Evolutionary conservation across 257 asterid genomes (phyloP), one percentile per base, ranked within the genome.

Genomic region (Ocimum tenuiflorum): DNA sequence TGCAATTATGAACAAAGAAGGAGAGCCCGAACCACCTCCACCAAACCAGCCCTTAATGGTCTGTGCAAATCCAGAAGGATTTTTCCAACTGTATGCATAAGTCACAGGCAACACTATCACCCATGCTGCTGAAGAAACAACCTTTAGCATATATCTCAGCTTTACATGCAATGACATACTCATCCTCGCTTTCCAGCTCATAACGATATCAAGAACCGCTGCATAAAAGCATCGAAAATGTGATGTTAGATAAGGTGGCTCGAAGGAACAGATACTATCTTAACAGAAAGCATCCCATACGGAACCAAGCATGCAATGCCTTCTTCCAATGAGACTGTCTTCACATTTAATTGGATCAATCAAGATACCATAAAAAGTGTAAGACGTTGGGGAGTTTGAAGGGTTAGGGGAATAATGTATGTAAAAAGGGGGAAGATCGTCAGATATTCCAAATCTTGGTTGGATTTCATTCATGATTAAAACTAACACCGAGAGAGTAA

Each of bases 41-140:
- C 99, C 96, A 78, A 92, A 86, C 97, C 95, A 89, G 53, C 70
- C 81, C 77, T 85, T 89, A 62, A 89, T 86, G 11, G 97, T 82
- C 73, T 77, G 88, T 11, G 86, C 88, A 68, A 92, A 71, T 50
- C 88, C 96, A 65, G 94, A 52, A 64, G 96, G 76, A 68, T 86
- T 77, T 63, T 79, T 68, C 97, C 95, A 89, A 72, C 97, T 89
- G 77, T 76, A 92, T 36, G 97, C 99, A 72, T 89, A 92, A 64
- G 99, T 87, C 68, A 92, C 95, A 24, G 96, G 91, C 81, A 92
- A 80, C 60, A 92, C 82, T 59, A 92, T 74, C 73, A 84, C 89
- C 99, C 99, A 92, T 41, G 81, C 82, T 35, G 95, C 94, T 35
- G 95, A 96, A 60, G 95, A 79, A 56, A 83, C 77, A 65, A 79